These are phyloP conservation scores for Hemileccinum rubropunctum DNA, from an alignment of 768 basidiomycete species.

Conservation along the genomic window DNA sequence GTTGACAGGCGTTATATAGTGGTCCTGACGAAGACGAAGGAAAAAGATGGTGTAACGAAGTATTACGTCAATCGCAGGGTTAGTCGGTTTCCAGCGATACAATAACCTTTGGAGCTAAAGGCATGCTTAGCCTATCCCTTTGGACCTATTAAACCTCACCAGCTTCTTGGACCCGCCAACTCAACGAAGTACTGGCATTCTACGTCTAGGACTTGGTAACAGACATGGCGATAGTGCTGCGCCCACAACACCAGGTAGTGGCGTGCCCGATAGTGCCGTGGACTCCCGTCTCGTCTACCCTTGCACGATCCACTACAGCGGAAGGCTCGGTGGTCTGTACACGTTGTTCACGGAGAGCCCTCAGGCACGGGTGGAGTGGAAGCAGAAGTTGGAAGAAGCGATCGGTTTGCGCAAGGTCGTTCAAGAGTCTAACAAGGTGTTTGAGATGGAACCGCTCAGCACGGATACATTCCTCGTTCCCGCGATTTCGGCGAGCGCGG, in stretches of 20 bases:
- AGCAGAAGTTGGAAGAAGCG: conserved; percentile 84
- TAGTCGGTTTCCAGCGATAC: conserved; percentile 22
- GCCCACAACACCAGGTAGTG: conserved; percentile 27
- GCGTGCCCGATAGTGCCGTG: conserved; percentile 38
- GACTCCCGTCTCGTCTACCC: conserved; percentile 84
- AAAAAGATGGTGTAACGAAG: conserved; percentile 69
- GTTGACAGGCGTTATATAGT: conserved; percentile 44
- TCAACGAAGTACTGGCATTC: conserved; percentile 68
- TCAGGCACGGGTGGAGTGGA: conserved; percentile 81
- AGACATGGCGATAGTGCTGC: conserved; percentile 28
- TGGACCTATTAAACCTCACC: conserved; percentile 84
- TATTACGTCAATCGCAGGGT: conserved; percentile 83
- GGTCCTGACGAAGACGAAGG: conserved; percentile 84
- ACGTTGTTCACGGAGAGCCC: conserved; percentile 84
- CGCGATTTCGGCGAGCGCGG: conserved; percentile 46
- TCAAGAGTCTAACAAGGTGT: conserved; percentile 92
- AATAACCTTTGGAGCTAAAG: not conserved
- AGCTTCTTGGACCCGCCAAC: conserved; percentile 80
- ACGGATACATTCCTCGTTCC: conserved; percentile 85
- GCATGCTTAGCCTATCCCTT: conserved; percentile 73
- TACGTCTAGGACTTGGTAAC: conserved; percentile 55
- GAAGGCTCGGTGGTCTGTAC: conserved; percentile 81
- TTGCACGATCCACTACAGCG: conserved; percentile 85
- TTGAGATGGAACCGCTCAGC: conserved; percentile 89
- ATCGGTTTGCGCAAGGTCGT: conserved; percentile 80